A percentile compares a stretch with the other conserved stretches of the same genome.
phyloP scores from a whole-genome alignment of 2,329 filamentous ascomycete species.

The Penicillium sp. region DNA sequence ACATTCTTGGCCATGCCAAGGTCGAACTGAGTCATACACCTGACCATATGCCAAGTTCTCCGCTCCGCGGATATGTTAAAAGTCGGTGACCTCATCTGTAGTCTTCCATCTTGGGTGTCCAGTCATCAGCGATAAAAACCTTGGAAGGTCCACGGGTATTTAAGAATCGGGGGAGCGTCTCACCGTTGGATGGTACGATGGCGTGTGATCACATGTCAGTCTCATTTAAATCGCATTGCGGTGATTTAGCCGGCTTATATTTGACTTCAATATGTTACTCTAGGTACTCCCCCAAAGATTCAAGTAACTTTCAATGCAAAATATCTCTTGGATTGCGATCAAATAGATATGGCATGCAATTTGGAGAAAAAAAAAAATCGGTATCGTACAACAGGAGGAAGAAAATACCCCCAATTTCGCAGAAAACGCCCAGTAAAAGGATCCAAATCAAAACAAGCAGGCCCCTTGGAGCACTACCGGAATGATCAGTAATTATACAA shows the following conservation, averaged over 20 bases:
- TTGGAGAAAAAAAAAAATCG: constrained; percentile 7
- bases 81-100: not conserved
- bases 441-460: constrained; percentile 7
- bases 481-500: constrained; percentile 11
- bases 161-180: not conserved
- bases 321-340: constrained; percentile 11
- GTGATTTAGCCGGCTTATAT: not conserved
- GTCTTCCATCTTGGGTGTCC: not conserved
- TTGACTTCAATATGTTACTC: not conserved
- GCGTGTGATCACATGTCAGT: not conserved
- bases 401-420: constrained; percentile 12
- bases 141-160: not conserved
- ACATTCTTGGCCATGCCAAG: constrained; percentile 1
- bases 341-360: constrained; percentile 28
- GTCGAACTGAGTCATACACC: not conserved
- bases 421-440: constrained; percentile 27
- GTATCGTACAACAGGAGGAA: constrained; percentile 22
- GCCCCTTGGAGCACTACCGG: not conserved
- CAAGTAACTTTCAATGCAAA: constrained; percentile 5
- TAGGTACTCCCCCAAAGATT: not conserved
- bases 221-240: not conserved
- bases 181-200: not conserved
- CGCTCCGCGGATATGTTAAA: not conserved
- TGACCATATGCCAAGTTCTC: constrained; percentile 3
- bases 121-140: not conserved